phyloP scores from a whole-genome alignment of 306 rosid genomes.

The Acacia acuminata region DNA sequence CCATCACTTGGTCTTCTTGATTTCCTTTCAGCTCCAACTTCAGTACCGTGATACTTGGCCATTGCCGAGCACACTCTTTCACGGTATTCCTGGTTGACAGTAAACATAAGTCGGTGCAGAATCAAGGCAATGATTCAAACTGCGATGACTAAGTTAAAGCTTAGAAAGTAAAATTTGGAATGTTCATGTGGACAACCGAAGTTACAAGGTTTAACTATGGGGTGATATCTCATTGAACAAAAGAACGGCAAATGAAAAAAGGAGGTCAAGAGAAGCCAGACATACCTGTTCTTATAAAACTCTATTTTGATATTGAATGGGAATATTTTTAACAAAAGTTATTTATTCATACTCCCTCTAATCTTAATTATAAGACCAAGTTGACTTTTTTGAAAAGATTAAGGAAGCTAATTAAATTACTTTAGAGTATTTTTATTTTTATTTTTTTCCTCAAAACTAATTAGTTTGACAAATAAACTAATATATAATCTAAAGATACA shows the following conservation, averaged over 20 bases:
- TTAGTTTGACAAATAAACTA: too few relatives aligned
- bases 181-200: not conserved
- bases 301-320: not conserved
- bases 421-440: too few relatives aligned
- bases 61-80: conserved; percentile 70
- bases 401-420: too few relatives aligned
- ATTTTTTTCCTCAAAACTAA: too few relatives aligned
- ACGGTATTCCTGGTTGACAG: conserved; percentile 68
- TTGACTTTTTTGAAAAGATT: too few relatives aligned
- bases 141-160: not conserved
- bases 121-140: not conserved
- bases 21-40: conserved; percentile 58
- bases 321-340: not conserved
- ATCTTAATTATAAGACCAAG: too few relatives aligned
- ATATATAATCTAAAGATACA: too few relatives aligned
- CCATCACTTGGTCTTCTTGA: conserved; percentile 58
- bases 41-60: conserved; percentile 64
- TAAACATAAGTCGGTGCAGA: conserved; percentile 24
- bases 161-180: not conserved
- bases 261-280: not conserved
- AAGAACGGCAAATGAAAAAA: not conserved
- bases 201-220: not conserved
- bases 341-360: not conserved
- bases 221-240: not conserved
- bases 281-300: not conserved